A percentile compares a stretch with the other conserved stretches of the same genome.
Conservation (phyloP, 2,329 filamentous ascomycete genomes). For the Colletotrichum melonis region DNA sequence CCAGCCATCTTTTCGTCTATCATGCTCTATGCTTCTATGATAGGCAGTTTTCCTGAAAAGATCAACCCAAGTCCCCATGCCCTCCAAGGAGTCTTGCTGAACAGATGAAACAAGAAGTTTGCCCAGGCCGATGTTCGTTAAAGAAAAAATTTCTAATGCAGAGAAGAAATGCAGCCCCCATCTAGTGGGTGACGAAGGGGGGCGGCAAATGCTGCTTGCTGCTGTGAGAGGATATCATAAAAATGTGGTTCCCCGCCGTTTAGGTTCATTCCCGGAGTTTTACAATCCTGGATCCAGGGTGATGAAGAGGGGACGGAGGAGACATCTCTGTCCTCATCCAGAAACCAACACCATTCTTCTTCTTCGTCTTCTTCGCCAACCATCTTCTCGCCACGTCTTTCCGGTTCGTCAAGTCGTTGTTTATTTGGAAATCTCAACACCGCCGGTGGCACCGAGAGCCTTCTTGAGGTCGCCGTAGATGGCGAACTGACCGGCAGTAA, state of each 20-base stretch:
- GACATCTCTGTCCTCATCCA: constrained; percentile 15
- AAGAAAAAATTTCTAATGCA: constrained; percentile 13
- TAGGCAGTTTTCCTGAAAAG: constrained; percentile 36
- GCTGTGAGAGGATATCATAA: constrained; percentile 30
- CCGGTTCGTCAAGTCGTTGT: neutral
- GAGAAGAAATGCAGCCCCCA: constrained; percentile 1
- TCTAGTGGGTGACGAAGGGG: neutral
- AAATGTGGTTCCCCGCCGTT: constrained; percentile 21
- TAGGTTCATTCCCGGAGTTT: constrained; percentile 10
- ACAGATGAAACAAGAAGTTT: constrained; percentile 30
- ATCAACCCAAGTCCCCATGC: constrained; percentile 29
- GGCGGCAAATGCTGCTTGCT: neutral
- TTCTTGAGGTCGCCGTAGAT: constrained; percentile 80
- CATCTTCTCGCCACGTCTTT: neutral
- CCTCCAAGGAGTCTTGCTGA: constrained; percentile 24
- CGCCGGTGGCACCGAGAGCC: constrained; percentile 76
- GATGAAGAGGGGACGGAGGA: neutral
- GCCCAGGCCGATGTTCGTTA: constrained; percentile 30
- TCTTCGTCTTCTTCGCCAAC: constrained; percentile 13
- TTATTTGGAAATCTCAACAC: constrained; percentile 75
- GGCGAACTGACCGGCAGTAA: constrained; percentile 86
- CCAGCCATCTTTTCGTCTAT: constrained; percentile 37
- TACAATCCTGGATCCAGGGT: constrained; percentile 20
- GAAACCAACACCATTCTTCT: constrained; percentile 28
- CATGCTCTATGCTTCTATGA: constrained; percentile 40